phyloP scores from a whole-genome alignment of 2,329 filamentous ascomycete genomes.

The Talaromyces atroroseus region DNA sequence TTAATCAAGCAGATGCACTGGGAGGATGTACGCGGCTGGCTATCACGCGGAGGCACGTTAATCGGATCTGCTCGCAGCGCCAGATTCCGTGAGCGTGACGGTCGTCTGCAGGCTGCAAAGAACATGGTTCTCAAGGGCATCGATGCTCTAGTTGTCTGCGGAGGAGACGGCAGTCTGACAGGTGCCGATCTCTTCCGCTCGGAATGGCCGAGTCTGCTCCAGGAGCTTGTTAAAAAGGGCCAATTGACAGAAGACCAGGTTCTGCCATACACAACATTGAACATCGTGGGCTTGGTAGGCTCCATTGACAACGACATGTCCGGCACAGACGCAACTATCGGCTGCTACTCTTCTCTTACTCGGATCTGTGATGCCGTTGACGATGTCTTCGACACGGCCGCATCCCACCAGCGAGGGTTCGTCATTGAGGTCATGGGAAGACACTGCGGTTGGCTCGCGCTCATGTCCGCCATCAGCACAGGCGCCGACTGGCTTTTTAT shows the following conservation, averaged over 20 bases:
- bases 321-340: constrained; percentile 94
- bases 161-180: constrained; percentile 92
- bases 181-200: constrained; percentile 88
- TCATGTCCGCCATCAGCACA: constrained; percentile 92
- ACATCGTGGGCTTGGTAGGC: constrained; percentile 92
- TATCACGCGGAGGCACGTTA: constrained; percentile 88
- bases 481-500: constrained; percentile 97
- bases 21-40: constrained; percentile 91
- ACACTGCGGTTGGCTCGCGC: constrained; percentile 93
- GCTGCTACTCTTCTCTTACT: constrained; percentile 87
- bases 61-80: constrained; percentile 93
- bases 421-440: constrained; percentile 98
- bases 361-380: constrained; percentile 95
- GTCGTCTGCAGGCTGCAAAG: constrained; percentile 79
- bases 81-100: constrained; percentile 83
- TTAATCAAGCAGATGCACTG: constrained; percentile 84
- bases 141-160: constrained; percentile 92
- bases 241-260: constrained; percentile 67
- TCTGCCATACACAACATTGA: constrained; percentile 74
- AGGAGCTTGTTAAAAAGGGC: constrained; percentile 72
- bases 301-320: constrained; percentile 99
- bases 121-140: constrained; percentile 93
- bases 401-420: constrained; percentile 92
- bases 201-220: constrained; percentile 84
- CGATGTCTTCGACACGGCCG: constrained; percentile 86